These are phyloP conservation scores for Pleurotus djamor DNA, from an alignment of 768 basidiomycete genomes.

Conservation along the genomic window DNA sequence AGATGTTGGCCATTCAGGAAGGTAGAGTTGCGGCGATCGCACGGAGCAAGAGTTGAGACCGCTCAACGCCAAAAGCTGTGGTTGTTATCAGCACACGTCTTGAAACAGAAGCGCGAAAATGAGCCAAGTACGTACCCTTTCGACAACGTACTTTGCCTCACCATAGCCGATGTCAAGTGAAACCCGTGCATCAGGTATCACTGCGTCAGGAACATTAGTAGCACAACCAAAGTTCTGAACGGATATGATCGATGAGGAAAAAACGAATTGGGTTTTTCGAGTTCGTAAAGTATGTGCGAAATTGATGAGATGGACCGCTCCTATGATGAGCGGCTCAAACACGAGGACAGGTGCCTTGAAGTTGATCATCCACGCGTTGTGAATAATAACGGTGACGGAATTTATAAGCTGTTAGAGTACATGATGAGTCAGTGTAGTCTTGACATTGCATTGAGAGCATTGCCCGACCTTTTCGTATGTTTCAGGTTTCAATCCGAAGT, in stretches of 20 bases:
- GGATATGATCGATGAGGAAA: neutral
- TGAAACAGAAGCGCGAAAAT: neutral
- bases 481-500: slow-evolving; percentile 11
- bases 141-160: slow-evolving; percentile 1
- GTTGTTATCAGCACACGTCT: neutral
- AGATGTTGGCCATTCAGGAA: slow-evolving; percentile 33
- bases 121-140: neutral
- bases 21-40: slow-evolving; percentile 30
- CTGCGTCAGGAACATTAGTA: neutral
- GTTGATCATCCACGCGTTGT: slow-evolving; percentile 35
- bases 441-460: neutral
- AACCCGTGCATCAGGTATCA: neutral
- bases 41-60: slow-evolving; percentile 25
- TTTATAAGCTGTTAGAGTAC: slow-evolving; percentile 8
- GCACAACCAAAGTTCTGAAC: neutral
- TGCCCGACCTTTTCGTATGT: slow-evolving; percentile 16
- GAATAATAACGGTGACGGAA: slow-evolving; percentile 21
- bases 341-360: slow-evolving; percentile 33
- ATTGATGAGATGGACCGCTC: slow-evolving; percentile 24
- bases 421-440: neutral
- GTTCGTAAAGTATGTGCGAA: slow-evolving; percentile 10
- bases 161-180: neutral
- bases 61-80: slow-evolving; percentile 25
- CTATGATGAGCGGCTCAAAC: slow-evolving; percentile 29
- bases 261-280: neutral